These are phyloP conservation scores for Dendrobium chrysotoxum DNA, from an alignment of 106 monocot species.

Conservation along the genomic window DNA sequence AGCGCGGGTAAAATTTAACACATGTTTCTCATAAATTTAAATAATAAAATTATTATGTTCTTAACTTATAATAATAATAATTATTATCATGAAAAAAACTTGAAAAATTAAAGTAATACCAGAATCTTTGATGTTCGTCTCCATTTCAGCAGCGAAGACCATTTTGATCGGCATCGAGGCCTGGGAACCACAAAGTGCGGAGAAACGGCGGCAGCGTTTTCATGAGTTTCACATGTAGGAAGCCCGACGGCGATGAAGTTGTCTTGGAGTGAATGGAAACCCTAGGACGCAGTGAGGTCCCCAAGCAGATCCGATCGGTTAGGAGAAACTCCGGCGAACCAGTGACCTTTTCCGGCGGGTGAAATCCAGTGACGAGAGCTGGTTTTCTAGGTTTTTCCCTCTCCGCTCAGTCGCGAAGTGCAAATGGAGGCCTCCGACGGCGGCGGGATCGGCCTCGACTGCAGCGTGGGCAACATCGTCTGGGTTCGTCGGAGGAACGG, in stretches of 20 bases:
- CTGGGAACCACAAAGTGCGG: not conserved
- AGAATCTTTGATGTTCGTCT: not conserved
- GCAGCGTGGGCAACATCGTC: slow-evolving; percentile 65
- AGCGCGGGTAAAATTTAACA: too few relatives aligned
- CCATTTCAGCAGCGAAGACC: slow-evolving; percentile 1
- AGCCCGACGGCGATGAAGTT: not conserved
- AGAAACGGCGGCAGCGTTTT: not conserved
- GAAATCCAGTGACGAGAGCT: slow-evolving; percentile 4
- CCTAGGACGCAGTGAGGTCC: not conserved
- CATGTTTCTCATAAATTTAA: too few relatives aligned
- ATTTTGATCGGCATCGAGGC: slow-evolving; percentile 3
- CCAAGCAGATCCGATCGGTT: slow-evolving; percentile 16
- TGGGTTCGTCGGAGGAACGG: slow-evolving; percentile 94
- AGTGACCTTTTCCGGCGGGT: slow-evolving; percentile 22
- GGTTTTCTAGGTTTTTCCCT: not conserved
- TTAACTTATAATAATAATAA: not conserved
- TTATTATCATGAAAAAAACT: not conserved
- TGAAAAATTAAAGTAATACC: not conserved
- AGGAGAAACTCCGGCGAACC: not conserved
- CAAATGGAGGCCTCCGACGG: slow-evolving; percentile 21
- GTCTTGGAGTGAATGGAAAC: slow-evolving; percentile 31
- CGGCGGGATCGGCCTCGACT: slow-evolving; percentile 27
- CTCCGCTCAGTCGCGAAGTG: not conserved
- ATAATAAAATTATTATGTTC: not conserved
- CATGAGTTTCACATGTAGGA: not conserved